Percentiles rank a stretch among this genome's conserved stretches.
phyloP scores from a whole-genome alignment of 2,329 filamentous ascomycete genomes.

The Xylaria sp. region DNA sequence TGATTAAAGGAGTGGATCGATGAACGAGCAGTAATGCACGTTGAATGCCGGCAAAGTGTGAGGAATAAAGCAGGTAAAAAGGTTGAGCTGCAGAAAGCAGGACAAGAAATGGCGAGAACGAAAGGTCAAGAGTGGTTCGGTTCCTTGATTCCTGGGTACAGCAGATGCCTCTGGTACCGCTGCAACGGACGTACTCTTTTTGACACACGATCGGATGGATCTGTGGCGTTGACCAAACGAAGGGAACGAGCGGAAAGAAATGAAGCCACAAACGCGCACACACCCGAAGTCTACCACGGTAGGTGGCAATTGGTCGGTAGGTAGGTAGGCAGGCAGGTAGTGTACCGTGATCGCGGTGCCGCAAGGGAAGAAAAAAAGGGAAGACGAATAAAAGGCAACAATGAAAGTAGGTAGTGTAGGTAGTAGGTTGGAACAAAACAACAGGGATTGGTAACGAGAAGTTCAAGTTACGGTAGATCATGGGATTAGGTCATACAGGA shows the following conservation, averaged over 20 bases:
- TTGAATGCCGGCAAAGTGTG: constrained; percentile 9
- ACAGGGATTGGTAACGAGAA: constrained; percentile 21
- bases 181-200: neutral
- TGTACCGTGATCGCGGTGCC: neutral
- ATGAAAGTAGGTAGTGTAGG: neutral
- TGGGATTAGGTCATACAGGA: constrained; percentile 1
- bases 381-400: neutral
- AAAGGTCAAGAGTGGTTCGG: neutral
- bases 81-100: constrained; percentile 16
- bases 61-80: neutral
- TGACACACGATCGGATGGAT: constrained; percentile 13
- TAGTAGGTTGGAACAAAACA: constrained; percentile 2
- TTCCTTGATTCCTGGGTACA: neutral
- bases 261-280: constrained; percentile 33
- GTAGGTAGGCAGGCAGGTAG: neutral
- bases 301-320: neutral
- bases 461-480: constrained; percentile 5
- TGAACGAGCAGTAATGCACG: neutral
- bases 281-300: constrained; percentile 19
- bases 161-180: constrained; percentile 10
- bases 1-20: neutral
- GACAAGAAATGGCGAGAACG: neutral
- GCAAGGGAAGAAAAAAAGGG: too few relatives aligned
- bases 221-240: constrained; percentile 25
- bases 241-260: constrained; percentile 23